Evolutionary conservation across 176 grass and related monocot genomes (phyloP).

Genomic region (Microstegium vimineum): DNA sequence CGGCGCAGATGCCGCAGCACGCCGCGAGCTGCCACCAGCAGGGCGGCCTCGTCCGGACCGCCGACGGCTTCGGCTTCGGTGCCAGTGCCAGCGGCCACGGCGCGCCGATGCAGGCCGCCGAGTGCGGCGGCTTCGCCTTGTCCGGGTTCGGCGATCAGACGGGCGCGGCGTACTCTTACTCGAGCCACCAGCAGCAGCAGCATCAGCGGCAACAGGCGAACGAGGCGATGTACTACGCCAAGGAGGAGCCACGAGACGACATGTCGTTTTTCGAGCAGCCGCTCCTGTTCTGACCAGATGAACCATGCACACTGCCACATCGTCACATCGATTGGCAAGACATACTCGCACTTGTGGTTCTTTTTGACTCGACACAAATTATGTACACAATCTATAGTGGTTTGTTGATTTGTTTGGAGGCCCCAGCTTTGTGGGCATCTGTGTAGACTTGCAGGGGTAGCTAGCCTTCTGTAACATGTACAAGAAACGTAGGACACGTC

Average conservation of each 20-base stretch:
- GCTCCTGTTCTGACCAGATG: slow-evolving; percentile 21
- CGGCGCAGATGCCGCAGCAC: background rate
- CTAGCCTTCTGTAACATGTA: slow-evolving; percentile 26
- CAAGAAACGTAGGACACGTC: background rate
- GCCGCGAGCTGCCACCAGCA: slow-evolving; percentile 5
- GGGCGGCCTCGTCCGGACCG: background rate
- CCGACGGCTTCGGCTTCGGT: background rate
- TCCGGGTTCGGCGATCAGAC: slow-evolving; percentile 19
- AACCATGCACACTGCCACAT: background rate
- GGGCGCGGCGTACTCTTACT: slow-evolving; percentile 10
- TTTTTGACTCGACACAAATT: background rate
- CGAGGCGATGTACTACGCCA: slow-evolving; percentile 35
- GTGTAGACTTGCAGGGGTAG: background rate
- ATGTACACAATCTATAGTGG: background rate
- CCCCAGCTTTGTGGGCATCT: background rate
- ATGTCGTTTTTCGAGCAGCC: slow-evolving; percentile 33
- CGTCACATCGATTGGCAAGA: background rate
- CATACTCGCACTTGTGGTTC: background rate
- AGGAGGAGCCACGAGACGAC: slow-evolving; percentile 55
- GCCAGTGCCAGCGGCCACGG: background rate
- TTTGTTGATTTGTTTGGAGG: slow-evolving; percentile 19
- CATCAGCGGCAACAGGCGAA: background rate
- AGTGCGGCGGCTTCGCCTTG: slow-evolving; percentile 1
- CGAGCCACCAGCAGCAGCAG: slow-evolving; percentile 25
- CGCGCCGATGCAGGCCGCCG: slow-evolving; percentile 3